These are phyloP conservation scores for Houttuynia cordata DNA, from an alignment of 164 flowering plant species.

Conservation along the genomic window DNA sequence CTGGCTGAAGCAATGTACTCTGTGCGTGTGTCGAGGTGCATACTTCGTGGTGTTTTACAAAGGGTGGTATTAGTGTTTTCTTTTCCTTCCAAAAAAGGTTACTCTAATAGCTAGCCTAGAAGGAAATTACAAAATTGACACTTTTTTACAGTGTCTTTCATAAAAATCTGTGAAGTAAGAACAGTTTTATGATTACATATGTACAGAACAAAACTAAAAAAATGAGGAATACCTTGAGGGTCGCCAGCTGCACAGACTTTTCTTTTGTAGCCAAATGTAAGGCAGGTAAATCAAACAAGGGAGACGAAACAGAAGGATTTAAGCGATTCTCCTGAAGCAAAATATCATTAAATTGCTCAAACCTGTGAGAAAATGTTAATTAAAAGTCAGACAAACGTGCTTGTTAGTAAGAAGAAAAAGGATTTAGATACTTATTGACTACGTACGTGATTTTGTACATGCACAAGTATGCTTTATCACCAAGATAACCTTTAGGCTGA, in stretches of 20 bases:
- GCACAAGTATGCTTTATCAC: slow-evolving; percentile 46
- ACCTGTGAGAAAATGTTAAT: slow-evolving; percentile 34
- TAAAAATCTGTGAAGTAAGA: too few relatives aligned
- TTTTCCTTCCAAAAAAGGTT: too few relatives aligned
- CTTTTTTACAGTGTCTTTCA: too few relatives aligned
- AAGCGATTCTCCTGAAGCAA: slow-evolving; percentile 62
- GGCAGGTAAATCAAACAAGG: slow-evolving; percentile 41
- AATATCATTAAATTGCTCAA: slow-evolving; percentile 96
- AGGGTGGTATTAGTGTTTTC: too few relatives aligned
- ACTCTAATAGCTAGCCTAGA: too few relatives aligned
- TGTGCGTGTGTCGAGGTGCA: too few relatives aligned
- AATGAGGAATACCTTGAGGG: slow-evolving; percentile 36
- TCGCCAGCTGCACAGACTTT: slow-evolving; percentile 28
- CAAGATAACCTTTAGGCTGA: slow-evolving; percentile 39
- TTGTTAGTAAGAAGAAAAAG: neutral
- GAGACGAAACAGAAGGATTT: slow-evolving; percentile 19
- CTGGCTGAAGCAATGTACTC: too few relatives aligned
- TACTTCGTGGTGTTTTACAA: too few relatives aligned
- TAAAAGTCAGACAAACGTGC: slow-evolving; percentile 1
- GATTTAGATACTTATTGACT: neutral
- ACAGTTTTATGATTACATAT: too few relatives aligned
- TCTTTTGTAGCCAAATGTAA: slow-evolving; percentile 25
- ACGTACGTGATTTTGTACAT: slow-evolving; percentile 82
- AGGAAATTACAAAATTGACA: too few relatives aligned
- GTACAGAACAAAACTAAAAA: neutral